Evolutionary conservation across 192 early-diverging fungal genomes (phyloP).

Genomic region (Backusella sp.): DNA sequence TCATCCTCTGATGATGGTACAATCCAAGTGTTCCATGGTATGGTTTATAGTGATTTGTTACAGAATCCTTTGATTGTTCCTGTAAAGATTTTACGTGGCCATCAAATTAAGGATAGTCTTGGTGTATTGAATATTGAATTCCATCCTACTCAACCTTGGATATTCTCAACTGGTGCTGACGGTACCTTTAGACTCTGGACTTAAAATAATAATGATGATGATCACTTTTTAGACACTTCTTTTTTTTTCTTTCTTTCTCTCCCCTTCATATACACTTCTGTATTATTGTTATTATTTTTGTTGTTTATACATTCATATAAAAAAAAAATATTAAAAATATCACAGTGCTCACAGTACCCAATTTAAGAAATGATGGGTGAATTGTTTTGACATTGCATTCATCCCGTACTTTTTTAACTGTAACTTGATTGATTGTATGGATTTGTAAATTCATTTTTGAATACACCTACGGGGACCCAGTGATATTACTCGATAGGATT

Average conservation of each 20-base stretch:
- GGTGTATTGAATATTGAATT: conserved; percentile 59
- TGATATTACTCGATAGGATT: too few relatives aligned
- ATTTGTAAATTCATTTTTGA: too few relatives aligned
- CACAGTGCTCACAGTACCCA: too few relatives aligned
- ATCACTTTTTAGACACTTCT: not conserved
- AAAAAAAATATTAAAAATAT: not conserved
- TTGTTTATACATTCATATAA: not conserved
- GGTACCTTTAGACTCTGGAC: conserved; percentile 86
- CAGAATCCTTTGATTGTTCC: conserved; percentile 98
- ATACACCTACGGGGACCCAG: too few relatives aligned
- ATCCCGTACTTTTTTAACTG: too few relatives aligned
- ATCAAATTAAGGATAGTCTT: conserved; percentile 69
- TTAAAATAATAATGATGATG: conserved; percentile 35
- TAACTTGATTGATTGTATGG: too few relatives aligned
- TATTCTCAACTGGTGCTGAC: conserved; percentile 91
- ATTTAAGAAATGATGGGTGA: too few relatives aligned
- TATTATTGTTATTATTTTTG: not conserved
- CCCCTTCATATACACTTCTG: not conserved
- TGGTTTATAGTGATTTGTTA: conserved; percentile 95
- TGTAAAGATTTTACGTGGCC: conserved; percentile 87
- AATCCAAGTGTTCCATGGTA: conserved; percentile 96
- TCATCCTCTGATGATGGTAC: conserved; percentile 90
- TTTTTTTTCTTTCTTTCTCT: not conserved
- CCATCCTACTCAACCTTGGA: conserved; percentile 98
- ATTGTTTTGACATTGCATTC: too few relatives aligned